A percentile compares a stretch with the other conserved stretches of the same genome.
phyloP scores from a whole-genome alignment of 495 filamentous ascomycete genomes.

The Daldinia childiae region DNA sequence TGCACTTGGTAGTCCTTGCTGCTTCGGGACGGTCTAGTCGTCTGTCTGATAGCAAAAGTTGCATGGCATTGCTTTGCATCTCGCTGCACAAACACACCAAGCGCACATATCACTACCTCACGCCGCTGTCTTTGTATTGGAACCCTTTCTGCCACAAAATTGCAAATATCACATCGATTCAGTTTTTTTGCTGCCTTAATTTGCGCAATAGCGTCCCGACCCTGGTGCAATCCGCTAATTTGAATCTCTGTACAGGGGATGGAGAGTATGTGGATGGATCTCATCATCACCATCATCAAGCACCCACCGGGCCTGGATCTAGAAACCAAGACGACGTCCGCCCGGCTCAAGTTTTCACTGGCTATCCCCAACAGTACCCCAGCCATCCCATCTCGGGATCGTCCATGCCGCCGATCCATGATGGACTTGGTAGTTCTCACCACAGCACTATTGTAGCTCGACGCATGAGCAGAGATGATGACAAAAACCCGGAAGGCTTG shows the following conservation, averaged over 20 bases:
- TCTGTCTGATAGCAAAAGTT: slow-evolving; percentile 46
- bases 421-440: slow-evolving; percentile 65
- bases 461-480: slow-evolving; percentile 47
- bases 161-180: slow-evolving; percentile 44
- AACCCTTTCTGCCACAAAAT: slow-evolving; percentile 41
- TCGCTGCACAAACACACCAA: slow-evolving; percentile 51
- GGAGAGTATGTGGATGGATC: slow-evolving; percentile 64
- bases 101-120: slow-evolving; percentile 52
- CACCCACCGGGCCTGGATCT: slow-evolving; percentile 50
- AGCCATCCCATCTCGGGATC: slow-evolving; percentile 60
- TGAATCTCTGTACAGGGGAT: slow-evolving; percentile 53
- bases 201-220: slow-evolving; percentile 44
- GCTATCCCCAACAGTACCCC: slow-evolving; percentile 72
- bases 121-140: slow-evolving; percentile 49
- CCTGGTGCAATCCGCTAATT: slow-evolving; percentile 45
- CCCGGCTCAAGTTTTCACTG: slow-evolving; percentile 79
- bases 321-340: slow-evolving; percentile 67
- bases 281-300: slow-evolving; percentile 71
- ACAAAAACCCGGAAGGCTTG: slow-evolving; percentile 68
- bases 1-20: slow-evolving; percentile 47
- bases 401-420: slow-evolving; percentile 77
- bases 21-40: slow-evolving; percentile 41
- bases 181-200: slow-evolving; percentile 44
- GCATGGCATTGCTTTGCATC: slow-evolving; percentile 49
- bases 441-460: slow-evolving; percentile 51